Conservation (phyloP, 176 grass and related monocot genomes). For the Canna indica region DNA sequence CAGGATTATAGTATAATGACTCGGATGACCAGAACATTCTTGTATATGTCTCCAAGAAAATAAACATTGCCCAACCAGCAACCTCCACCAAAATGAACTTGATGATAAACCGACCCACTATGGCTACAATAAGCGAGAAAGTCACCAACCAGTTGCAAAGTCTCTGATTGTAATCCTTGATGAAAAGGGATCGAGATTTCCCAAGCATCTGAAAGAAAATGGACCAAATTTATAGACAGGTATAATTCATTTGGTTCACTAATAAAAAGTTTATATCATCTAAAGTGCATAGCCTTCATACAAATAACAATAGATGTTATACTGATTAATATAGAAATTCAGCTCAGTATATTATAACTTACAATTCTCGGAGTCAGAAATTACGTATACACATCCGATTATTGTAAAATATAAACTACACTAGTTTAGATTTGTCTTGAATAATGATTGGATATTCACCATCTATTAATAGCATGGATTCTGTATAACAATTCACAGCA, state of each 20-base stretch:
- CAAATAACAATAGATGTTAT: too few relatives aligned
- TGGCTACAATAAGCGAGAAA: conserved; percentile 70
- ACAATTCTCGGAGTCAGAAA: background rate
- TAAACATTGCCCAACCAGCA: conserved; percentile 76
- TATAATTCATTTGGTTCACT: background rate
- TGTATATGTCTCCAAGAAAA: conserved; percentile 76
- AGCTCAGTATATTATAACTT: background rate
- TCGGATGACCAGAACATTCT: conserved; percentile 91
- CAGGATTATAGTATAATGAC: conserved; percentile 71
- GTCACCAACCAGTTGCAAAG: conserved; percentile 83
- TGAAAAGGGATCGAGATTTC: conserved; percentile 55
- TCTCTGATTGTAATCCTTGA: conserved; percentile 85
- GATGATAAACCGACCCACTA: conserved; percentile 61
- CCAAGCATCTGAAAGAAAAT: conserved; percentile 49
- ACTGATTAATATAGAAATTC: background rate
- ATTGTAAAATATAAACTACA: background rate
- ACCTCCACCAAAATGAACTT: conserved; percentile 79
- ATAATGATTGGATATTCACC: background rate
- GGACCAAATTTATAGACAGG: background rate
- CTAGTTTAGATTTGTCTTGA: background rate
- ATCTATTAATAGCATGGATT: background rate
- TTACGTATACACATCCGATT: background rate
- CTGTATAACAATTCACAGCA: background rate
- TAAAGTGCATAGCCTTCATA: too few relatives aligned
- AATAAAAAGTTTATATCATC: background rate